Percentiles rank a stretch among this genome's conserved stretches.
Evolutionary conservation across 1,139 yeast species (phyloP).

Genomic region (Saccharomyces hybrid): DNA sequence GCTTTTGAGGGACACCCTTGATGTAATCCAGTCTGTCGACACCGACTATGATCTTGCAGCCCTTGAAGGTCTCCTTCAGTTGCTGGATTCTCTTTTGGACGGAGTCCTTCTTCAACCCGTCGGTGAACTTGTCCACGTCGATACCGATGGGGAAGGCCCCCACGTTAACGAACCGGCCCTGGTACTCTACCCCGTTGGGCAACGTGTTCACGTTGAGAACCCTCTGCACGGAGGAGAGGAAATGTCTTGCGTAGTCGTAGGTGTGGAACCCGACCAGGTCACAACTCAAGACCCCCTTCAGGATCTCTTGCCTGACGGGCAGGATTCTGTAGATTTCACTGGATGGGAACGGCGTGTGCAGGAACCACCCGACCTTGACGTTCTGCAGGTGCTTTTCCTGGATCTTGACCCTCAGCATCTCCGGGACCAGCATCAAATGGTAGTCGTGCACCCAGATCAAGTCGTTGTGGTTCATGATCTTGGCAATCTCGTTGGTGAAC

Average conservation of each 20-base stretch:
- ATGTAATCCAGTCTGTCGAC: conserved; percentile 93
- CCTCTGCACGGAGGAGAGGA: conserved; percentile 82
- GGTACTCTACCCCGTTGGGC: conserved; percentile 83
- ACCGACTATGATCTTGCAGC: conserved; percentile 82
- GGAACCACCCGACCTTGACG: conserved; percentile 81
- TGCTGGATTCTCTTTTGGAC: conserved; percentile 62
- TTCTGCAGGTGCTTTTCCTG: conserved; percentile 37
- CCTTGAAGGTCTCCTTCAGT: conserved; percentile 54
- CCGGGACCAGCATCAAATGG: conserved; percentile 91
- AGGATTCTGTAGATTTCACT: conserved; percentile 91
- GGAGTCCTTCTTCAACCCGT: conserved; percentile 57
- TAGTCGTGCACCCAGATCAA: conserved; percentile 97
- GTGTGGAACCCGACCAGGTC: conserved; percentile 97
- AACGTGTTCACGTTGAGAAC: conserved; percentile 74
- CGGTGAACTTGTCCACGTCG: conserved; percentile 83
- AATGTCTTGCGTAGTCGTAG: conserved; percentile 98
- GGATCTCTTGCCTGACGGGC: conserved; percentile 89
- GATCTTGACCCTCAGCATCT: conserved; percentile 63
- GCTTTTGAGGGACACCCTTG: conserved; percentile 94
- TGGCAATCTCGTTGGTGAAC: conserved; percentile 71
- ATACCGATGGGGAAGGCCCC: conserved; percentile 99
- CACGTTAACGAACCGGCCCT: conserved; percentile 70
- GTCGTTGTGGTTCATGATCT: conserved; percentile 72
- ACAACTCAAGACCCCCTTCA: conserved; percentile 86
- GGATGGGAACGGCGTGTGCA: conserved; percentile 97